A percentile compares a stretch with the other conserved stretches of the same genome.
Evolutionary conservation across 169 alveolate species (phyloP).

Genomic region (Perkinsus marinus): DNA sequence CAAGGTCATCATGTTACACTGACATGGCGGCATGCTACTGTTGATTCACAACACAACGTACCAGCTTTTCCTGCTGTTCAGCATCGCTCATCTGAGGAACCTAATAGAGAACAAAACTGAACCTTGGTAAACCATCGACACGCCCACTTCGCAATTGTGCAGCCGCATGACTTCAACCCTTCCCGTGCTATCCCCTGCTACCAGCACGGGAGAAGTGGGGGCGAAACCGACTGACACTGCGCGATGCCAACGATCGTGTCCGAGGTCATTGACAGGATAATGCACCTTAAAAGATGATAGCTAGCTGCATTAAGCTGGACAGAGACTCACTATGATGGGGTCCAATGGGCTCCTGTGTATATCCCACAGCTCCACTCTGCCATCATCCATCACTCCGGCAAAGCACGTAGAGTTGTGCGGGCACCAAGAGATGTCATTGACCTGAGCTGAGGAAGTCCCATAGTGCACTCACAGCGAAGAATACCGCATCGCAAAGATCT

Average conservation of each 20-base stretch:
- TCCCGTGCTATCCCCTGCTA: conserved; percentile 68
- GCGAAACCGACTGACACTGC: conserved; percentile 59
- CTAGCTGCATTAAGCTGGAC: no score
- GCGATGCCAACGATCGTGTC: conserved; percentile 26
- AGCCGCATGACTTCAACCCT: conserved; percentile 57
- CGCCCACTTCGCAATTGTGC: conserved; percentile 14
- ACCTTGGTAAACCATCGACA: background rate
- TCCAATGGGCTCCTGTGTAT: conserved; percentile 36
- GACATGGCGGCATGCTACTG: background rate
- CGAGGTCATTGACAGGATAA: background rate
- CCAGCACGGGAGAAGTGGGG: conserved; percentile 55
- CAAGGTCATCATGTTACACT: background rate
- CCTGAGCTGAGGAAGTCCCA: background rate
- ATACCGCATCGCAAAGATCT: conserved; percentile 52
- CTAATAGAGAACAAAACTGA: background rate
- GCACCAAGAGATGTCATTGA: conserved; percentile 54
- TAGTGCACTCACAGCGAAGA: no score
- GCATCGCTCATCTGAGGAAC: background rate
- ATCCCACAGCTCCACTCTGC: conserved; percentile 82
- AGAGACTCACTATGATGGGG: conserved; percentile 27
- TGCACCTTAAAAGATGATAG: conserved; percentile 11
- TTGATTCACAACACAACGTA: background rate
- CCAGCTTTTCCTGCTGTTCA: background rate
- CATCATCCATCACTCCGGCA: conserved; percentile 70
- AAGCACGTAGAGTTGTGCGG: conserved; percentile 59